A percentile compares a stretch with the other conserved stretches of the same genome.
These are phyloP conservation scores for Tricholomella constricta DNA, from an alignment of 768 basidiomycete species.

Conservation along the genomic window DNA sequence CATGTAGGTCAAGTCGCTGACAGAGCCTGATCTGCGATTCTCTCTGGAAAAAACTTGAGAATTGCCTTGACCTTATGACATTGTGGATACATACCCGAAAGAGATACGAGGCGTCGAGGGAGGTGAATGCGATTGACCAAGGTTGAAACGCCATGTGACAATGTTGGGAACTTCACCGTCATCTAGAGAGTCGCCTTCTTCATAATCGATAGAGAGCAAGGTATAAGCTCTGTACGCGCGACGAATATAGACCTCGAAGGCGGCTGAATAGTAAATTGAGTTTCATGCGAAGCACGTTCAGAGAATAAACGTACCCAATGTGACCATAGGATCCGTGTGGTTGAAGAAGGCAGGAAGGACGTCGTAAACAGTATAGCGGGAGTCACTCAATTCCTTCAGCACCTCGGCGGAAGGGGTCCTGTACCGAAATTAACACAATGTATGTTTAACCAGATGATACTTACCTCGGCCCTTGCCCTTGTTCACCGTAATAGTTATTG, in stretches of 20 bases:
- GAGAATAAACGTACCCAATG: conserved; percentile 61
- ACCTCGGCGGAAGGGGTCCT: conserved; percentile 86
- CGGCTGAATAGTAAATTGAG: conserved; percentile 50
- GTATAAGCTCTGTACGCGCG: conserved; percentile 96
- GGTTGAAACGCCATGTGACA: conserved; percentile 94
- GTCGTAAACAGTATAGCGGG: conserved; percentile 95
- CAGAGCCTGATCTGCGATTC: conserved; percentile 82
- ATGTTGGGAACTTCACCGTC: conserved; percentile 81
- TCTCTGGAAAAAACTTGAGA: conserved; percentile 40
- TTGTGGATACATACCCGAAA: conserved; percentile 39
- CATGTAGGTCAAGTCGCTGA: conserved; percentile 94
- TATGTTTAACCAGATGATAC: conserved; percentile 11
- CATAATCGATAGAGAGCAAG: conserved; percentile 89
- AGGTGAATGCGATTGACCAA: conserved; percentile 85
- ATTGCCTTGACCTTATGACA: neutral
- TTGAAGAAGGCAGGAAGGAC: conserved; percentile 96
- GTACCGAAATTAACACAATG: conserved; percentile 16
- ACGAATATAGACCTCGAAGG: conserved; percentile 94
- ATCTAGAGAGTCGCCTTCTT: conserved; percentile 85
- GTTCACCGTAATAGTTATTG: conserved; percentile 89
- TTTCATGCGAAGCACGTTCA: neutral
- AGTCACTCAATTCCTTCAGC: conserved; percentile 92
- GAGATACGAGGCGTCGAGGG: conserved; percentile 77
- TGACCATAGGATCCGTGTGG: conserved; percentile 81
- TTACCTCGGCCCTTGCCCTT: conserved; percentile 61